Percentiles rank a stretch among this genome's conserved stretches.
phyloP scores from a whole-genome alignment of 2,329 filamentous ascomycete species.

The Claviceps sorghi region DNA sequence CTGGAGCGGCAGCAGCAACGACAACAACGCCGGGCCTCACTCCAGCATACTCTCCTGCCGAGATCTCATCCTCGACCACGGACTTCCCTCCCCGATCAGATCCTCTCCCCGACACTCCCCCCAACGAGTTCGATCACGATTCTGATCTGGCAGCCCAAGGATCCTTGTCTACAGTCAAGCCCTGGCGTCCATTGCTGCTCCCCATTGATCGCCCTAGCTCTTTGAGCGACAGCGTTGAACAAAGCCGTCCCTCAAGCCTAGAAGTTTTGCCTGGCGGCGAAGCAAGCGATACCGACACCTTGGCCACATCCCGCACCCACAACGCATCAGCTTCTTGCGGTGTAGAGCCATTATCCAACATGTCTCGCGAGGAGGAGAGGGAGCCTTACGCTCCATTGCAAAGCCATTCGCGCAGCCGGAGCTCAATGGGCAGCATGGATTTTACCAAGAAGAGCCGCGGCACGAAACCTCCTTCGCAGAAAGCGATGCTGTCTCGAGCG shows the following conservation, averaged over 20 bases:
- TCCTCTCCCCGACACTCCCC: slow-evolving; percentile 3
- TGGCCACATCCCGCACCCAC: slow-evolving; percentile 8
- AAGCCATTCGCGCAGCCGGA: slow-evolving; percentile 19
- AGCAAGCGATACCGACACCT: slow-evolving; percentile 6
- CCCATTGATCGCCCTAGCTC: slow-evolving; percentile 13
- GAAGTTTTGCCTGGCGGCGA: slow-evolving; percentile 5
- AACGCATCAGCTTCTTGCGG: not conserved
- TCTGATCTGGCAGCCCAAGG: not conserved
- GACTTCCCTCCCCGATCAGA: not conserved
- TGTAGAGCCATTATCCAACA: slow-evolving; percentile 9
- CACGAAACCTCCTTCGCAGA: slow-evolving; percentile 55
- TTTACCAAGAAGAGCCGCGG: slow-evolving; percentile 14
- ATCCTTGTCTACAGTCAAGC: not conserved
- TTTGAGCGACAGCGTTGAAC: slow-evolving; percentile 8
- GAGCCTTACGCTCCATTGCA: slow-evolving; percentile 14
- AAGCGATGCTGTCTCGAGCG: slow-evolving; percentile 91
- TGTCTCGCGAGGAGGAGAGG: slow-evolving; percentile 18
- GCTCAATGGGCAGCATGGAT: slow-evolving; percentile 20
- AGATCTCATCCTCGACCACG: not conserved
- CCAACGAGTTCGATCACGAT: slow-evolving; percentile 3
- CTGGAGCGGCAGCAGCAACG: slow-evolving; percentile 7
- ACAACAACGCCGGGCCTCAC: slow-evolving; percentile 5
- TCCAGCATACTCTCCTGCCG: slow-evolving; percentile 2
- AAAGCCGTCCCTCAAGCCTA: slow-evolving; percentile 1
- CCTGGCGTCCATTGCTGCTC: slow-evolving; percentile 9